Base-by-base conservation (phyloP, 345 rosid genomes). In the Raphanus raphanistrum region DNA sequence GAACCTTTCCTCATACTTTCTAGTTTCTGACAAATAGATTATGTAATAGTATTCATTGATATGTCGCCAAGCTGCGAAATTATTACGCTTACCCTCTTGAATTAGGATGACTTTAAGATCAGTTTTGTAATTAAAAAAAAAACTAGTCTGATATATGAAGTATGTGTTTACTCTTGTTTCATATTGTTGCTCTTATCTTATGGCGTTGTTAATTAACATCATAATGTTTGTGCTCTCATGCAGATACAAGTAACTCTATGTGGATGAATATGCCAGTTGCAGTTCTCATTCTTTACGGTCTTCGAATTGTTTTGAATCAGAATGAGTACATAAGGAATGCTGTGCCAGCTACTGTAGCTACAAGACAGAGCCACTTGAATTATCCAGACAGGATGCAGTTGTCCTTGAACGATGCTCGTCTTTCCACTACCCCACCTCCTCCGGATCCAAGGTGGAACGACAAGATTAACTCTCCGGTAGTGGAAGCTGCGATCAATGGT, bases 161-260 rank as follows among this genome's bases (percentile, higher is more conserved):
- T 35, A 35, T 35, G 7, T 35, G 41, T 7, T 35, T 35, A 35
- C 41, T 7, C 9, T 35, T 35, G 41, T 8, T 35, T 2, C 41
- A 2, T 35, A 35, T 35, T 35, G 9, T 7, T 35, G 41, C 41
- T 35, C 9, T 35, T 35, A 38, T 38, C 26, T 32, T 60, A 5
- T 25, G 41, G 10, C 50, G 50, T 43, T 43, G 50, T 43, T 43
- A 12, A 43, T 43, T 43, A 12, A 43, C 50, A 43, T 12, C 6
- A 43, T 13, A 48, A 48, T 48, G 17, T 13, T 48, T 48, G 59
- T 31, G 60, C 3, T 38, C 38, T 29, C 3, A 52, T 79, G 58
- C 90, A 93, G 99, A 93, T 88, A 86, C 95, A 17, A 93, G 99
- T 82, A 84, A 89, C 25, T 91, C 95, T 31, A 89, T 93, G 99